Evolutionary conservation across 1,284 basidiomycete genomes (phyloP), one percentile per base, ranked within the genome.

Genomic region (Irpex sp.): DNA sequence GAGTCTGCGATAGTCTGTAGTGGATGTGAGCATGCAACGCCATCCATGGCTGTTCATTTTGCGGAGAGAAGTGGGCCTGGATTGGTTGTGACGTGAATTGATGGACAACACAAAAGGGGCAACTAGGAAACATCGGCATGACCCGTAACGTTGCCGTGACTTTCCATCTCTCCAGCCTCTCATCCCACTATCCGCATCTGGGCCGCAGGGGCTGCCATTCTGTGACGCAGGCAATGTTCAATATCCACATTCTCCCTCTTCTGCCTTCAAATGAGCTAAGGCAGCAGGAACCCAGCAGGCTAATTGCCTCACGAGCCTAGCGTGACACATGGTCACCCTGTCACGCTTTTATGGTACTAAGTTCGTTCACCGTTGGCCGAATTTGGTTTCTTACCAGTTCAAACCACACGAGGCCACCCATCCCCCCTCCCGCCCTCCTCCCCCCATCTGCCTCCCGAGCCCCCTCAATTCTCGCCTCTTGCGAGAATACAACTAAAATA

Each of bases 311-410:
- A n/a, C n/a, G 6, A n/a, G 55, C n/a, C 16, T 14, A 21, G 14
- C n/a, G 58, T 59, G 33, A 57, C 52, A 47, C 23, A 18, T 48
- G 51, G 37, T 54, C 67, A 69, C 60, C 70, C 69, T 56, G 72
- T 73, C 70, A 73, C 72, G 63, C 63, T 65, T 70, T 68, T 67
- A 64, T 57, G 69, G 67, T 45, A 45, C 39, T 68, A 71, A 66
- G 72, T 72, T 73, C 67, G 67, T 61, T 65, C 66, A 67, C 62
- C 67, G 66, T 67, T 68, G 63, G 65, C 71, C 72, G 62, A 64
- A 72, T 73, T 72, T 71, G 71, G 72, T 71, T 71, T 71, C 69
- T 71, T 73, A 69, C 69, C 64, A 63, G 65, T 71, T 67, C 67
- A 69, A 69, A 66, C 69, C 67, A 65, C 68, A 65, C 67, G 62